Evolutionary conservation across 306 rosid species (phyloP).

Genomic region (Trifolium pratense): DNA sequence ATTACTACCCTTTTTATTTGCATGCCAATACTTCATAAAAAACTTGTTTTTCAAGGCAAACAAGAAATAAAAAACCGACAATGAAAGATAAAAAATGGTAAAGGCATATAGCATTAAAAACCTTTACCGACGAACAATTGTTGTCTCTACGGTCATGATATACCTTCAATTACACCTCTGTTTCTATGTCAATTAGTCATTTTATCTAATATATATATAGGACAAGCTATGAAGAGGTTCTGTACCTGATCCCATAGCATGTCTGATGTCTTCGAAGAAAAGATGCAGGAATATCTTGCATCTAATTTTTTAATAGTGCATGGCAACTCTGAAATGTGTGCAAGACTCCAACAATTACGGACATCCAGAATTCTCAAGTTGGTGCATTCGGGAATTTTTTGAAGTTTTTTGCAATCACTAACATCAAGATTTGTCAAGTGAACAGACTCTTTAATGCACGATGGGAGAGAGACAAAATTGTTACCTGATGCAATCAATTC

Average conservation of each 20-base stretch:
- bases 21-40: too few species aligned
- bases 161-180: too few species aligned
- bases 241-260: slow-evolving; percentile 34
- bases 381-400: slow-evolving; percentile 9
- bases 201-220: too few species aligned
- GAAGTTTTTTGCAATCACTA: background rate
- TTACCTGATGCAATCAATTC: background rate
- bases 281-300: background rate
- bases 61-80: too few species aligned
- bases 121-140: too few species aligned
- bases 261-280: background rate
- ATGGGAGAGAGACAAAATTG: slow-evolving; percentile 28
- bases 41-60: too few species aligned
- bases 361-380: background rate
- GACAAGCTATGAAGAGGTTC: too few species aligned
- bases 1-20: too few species aligned
- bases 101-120: too few species aligned
- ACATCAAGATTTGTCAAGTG: slow-evolving; percentile 7
- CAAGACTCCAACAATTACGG: background rate
- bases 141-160: too few species aligned
- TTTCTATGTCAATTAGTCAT: too few species aligned
- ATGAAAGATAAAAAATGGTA: too few species aligned
- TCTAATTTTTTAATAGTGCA: background rate
- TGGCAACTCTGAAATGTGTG: slow-evolving; percentile 29
- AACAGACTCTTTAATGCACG: slow-evolving; percentile 20